A percentile compares a stretch with the other conserved stretches of the same genome.
These are phyloP conservation scores for Aciculosporium take DNA, from an alignment of 2,329 filamentous ascomycete genomes.

Conservation along the genomic window DNA sequence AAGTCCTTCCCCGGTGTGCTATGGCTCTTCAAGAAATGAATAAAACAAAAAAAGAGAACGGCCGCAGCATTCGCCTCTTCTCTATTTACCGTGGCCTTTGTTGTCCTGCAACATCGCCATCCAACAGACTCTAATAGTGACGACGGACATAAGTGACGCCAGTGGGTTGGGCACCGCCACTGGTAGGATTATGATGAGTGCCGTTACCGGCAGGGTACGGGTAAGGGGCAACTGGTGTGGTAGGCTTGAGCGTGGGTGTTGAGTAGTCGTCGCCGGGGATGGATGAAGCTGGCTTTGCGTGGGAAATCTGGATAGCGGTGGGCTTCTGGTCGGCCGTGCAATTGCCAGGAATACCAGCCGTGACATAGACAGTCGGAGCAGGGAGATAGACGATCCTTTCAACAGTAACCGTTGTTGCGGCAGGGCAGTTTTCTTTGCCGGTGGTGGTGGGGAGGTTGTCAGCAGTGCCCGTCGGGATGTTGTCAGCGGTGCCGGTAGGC, in stretches of 20 bases:
- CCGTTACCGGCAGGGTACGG: constrained; percentile 28
- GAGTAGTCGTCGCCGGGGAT: constrained; percentile 11
- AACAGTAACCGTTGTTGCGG: constrained; percentile 14
- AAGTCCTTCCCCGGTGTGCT: background rate
- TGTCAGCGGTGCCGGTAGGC: constrained; percentile 12
- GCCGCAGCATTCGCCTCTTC: background rate
- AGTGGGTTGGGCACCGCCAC: constrained; percentile 20
- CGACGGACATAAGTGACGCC: constrained; percentile 21
- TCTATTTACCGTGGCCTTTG: background rate
- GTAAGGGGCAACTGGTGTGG: constrained; percentile 27
- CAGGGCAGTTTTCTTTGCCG: constrained; percentile 8
- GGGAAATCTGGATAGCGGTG: background rate
- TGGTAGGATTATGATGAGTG: constrained; percentile 14
- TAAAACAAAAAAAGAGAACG: background rate
- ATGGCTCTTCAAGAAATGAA: background rate
- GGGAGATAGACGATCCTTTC: constrained; percentile 17
- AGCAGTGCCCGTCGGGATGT: constrained; percentile 11
- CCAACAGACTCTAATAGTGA: constrained; percentile 11
- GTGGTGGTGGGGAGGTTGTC: constrained; percentile 10
- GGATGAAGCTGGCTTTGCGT: background rate
- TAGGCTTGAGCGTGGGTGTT: constrained; percentile 15
- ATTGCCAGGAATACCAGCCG: constrained; percentile 13
- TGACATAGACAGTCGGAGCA: constrained; percentile 23
- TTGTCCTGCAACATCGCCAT: constrained; percentile 3
- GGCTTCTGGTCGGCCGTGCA: constrained; percentile 8